A percentile compares a stretch with the other conserved stretches of the same genome.
phyloP scores from a whole-genome alignment of 2,329 filamentous ascomycete genomes.

The Orbilia brochopaga region DNA sequence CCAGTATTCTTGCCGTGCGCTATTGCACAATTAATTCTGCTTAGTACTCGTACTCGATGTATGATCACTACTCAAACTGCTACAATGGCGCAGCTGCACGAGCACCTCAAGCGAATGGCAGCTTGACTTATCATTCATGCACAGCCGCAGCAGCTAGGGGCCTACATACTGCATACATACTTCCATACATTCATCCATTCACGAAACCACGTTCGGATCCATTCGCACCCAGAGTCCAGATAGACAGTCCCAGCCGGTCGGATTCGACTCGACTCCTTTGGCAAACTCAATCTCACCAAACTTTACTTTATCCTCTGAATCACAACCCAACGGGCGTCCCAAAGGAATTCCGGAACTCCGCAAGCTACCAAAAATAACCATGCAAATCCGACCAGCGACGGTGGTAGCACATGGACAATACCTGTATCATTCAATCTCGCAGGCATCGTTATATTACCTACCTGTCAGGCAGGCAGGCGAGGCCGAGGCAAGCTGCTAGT shows the following conservation, averaged over 20 bases:
- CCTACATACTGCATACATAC: too few relatives aligned
- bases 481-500: too few relatives aligned
- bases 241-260: background rate
- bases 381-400: background rate
- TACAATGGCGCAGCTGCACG: background rate
- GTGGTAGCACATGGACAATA: background rate
- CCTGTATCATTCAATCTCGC: background rate
- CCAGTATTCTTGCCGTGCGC: too few relatives aligned
- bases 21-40: background rate
- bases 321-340: too few relatives aligned
- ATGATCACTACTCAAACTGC: background rate
- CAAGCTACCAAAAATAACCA: background rate
- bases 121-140: background rate
- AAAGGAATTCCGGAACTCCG: background rate
- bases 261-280: background rate
- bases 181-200: too few relatives aligned
- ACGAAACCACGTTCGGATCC: background rate
- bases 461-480: background rate
- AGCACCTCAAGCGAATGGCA: background rate
- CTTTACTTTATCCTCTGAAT: too few relatives aligned
- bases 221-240: background rate
- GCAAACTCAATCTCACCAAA: too few relatives aligned
- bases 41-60: background rate
- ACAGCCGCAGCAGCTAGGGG: background rate
- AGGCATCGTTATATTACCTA: too few relatives aligned